Evolutionary conservation across 257 asterid species (phyloP).

Genomic region (Petunia axillaris): DNA sequence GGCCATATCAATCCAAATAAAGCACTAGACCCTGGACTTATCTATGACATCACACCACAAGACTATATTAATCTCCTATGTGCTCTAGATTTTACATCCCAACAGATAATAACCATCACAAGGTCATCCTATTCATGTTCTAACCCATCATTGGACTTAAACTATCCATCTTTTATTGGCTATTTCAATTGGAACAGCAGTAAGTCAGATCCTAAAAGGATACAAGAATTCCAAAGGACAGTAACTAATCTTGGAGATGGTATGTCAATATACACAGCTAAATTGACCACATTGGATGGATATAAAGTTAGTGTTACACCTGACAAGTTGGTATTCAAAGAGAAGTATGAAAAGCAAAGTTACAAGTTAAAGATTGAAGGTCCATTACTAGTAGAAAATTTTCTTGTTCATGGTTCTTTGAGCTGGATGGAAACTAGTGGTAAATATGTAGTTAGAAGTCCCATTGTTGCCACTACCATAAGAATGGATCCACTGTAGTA

Average conservation of each 20-base stretch:
- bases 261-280: conserved; percentile 43
- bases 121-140: conserved; percentile 56
- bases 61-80: conserved; percentile 62
- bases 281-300: conserved; percentile 39
- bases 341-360: conserved; percentile 57
- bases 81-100: conserved; percentile 46
- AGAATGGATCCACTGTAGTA: conserved; percentile 17
- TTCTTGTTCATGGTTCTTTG: conserved; percentile 47
- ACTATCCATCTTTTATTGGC: conserved; percentile 77
- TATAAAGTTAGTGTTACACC: conserved; percentile 62
- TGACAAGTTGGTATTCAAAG: conserved; percentile 48
- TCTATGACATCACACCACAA: conserved; percentile 46
- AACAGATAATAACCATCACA: conserved; percentile 50
- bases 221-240: conserved; percentile 53
- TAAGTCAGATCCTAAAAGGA: background rate
- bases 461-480: conserved; percentile 55
- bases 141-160: conserved; percentile 62
- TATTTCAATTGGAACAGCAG: conserved; percentile 36
- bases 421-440: conserved; percentile 64
- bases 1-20: conserved; percentile 73
- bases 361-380: conserved; percentile 56
- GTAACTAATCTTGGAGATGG: conserved; percentile 66
- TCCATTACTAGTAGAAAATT: conserved; percentile 29
- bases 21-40: conserved; percentile 70
- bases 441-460: conserved; percentile 53